phyloP scores from a whole-genome alignment of 129 eudicot genomes.

The Kitagawia praeruptora region DNA sequence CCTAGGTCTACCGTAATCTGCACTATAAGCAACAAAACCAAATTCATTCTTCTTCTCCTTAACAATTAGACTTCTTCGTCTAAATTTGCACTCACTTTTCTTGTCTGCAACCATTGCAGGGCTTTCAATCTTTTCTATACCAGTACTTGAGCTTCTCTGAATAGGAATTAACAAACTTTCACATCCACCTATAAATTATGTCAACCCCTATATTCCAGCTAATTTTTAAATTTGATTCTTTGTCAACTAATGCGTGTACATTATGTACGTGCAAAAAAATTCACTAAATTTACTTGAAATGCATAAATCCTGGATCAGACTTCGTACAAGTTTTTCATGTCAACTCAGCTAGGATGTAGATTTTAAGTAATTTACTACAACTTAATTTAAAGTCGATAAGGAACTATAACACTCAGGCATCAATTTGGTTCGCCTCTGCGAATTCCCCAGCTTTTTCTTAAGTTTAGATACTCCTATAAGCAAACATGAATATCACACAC shows the following conservation, averaged over 20 bases:
- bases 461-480: background rate
- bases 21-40: slow-evolving; percentile 51
- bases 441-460: background rate
- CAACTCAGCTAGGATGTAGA: background rate
- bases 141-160: background rate
- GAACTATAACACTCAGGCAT: background rate
- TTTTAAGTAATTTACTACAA: background rate
- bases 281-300: too few species aligned
- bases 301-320: background rate
- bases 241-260: background rate
- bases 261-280: background rate
- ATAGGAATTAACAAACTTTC: background rate
- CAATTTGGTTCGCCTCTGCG: background rate
- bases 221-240: background rate
- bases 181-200: background rate
- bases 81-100: background rate
- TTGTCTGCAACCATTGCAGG: background rate
- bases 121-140: background rate
- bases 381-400: background rate
- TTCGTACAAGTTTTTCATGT: background rate
- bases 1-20: slow-evolving; percentile 55
- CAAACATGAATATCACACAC: background rate
- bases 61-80: slow-evolving; percentile 28
- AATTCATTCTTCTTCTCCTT: slow-evolving; percentile 27
- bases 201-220: background rate